Evolutionary conservation across 2,329 filamentous ascomycete genomes (phyloP).

Genomic region (Sporothrix curviconia): DNA sequence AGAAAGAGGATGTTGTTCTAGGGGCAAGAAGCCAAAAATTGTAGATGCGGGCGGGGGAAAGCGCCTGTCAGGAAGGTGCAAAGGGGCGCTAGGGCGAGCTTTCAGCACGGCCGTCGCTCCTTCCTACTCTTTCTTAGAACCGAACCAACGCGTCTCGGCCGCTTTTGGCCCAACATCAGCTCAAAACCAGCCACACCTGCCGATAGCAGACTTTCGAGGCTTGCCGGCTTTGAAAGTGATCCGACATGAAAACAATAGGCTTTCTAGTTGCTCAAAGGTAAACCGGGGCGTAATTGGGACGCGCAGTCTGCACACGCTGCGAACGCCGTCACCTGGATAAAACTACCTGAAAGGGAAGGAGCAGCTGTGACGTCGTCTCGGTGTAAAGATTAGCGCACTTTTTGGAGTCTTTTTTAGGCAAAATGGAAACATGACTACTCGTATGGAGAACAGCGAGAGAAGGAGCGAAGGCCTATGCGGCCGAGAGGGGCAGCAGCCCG

Average conservation of each 20-base stretch:
- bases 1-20: background rate
- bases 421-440: no score
- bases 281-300: no score
- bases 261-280: no score
- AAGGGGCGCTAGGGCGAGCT: background rate
- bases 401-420: no score
- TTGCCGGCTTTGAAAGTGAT: background rate
- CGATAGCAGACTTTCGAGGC: background rate
- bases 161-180: background rate
- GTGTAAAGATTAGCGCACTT: background rate
- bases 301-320: no score
- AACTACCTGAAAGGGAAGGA: background rate
- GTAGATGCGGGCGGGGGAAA: background rate
- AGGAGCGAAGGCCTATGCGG: background rate
- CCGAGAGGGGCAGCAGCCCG: background rate
- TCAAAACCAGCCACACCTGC: background rate
- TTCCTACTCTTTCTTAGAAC: background rate
- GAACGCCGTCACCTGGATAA: no score
- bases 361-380: constrained; percentile 3
- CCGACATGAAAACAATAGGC: background rate
- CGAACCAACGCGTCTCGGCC: background rate
- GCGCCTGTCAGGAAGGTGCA: background rate
- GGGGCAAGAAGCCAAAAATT: background rate
- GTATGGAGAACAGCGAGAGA: constrained; percentile 2
- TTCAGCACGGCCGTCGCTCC: background rate